Evolutionary conservation across 192 early-diverging fungal genomes (phyloP).

Genomic region (Linnemannia hyalina): DNA sequence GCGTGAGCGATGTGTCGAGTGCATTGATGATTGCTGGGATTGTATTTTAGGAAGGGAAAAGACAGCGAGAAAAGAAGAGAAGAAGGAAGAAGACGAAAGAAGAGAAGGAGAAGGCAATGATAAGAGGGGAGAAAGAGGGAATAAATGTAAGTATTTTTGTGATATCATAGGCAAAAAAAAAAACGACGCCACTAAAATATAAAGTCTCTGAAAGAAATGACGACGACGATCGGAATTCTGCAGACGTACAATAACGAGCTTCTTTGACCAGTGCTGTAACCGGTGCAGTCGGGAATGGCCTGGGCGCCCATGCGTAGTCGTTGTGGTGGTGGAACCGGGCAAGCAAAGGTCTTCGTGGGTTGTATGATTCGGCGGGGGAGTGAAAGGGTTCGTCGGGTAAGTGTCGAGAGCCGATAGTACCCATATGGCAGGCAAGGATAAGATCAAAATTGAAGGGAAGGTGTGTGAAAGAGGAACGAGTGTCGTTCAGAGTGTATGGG

Average conservation of each 20-base stretch:
- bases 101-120: no score
- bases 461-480: background rate
- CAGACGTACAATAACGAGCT: conserved; percentile 39
- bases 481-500: background rate
- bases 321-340: conserved; percentile 7
- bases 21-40: conserved; percentile 42
- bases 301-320: conserved; percentile 18
- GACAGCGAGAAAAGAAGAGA: no score
- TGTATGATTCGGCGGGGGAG: conserved; percentile 7
- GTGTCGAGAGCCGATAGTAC: conserved; percentile 17
- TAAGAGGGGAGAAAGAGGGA: background rate
- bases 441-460: background rate
- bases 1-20: conserved; percentile 49
- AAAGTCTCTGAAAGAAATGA: background rate
- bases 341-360: conserved; percentile 26
- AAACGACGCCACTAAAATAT: background rate
- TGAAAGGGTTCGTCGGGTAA: conserved; percentile 13
- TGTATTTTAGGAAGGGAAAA: background rate
- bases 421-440: background rate
- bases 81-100: background rate
- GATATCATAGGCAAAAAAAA: background rate
- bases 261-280: conserved; percentile 45
- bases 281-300: conserved; percentile 50
- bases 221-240: background rate
- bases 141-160: background rate